These are phyloP conservation scores for Rhodotorula sphaerocarpa DNA, from an alignment of 768 basidiomycete species.

Conservation along the genomic window DNA sequence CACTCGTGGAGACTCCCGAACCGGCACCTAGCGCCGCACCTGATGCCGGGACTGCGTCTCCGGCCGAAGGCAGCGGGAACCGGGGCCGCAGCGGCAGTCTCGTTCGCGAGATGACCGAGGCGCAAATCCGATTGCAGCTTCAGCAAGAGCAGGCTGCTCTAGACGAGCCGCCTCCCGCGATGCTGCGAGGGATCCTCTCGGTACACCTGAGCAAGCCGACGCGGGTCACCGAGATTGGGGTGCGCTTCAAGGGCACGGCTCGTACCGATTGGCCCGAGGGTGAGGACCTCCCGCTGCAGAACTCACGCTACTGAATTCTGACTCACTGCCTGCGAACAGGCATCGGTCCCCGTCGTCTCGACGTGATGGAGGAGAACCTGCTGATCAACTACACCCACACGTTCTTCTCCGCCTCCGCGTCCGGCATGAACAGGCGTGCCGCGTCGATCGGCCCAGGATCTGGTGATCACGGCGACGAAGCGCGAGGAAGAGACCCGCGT, in stretches of 20 bases:
- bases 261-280: constrained; percentile 79
- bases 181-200: constrained; percentile 60
- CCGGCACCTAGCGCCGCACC: constrained; percentile 7
- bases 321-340: no score
- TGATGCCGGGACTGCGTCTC: no score
- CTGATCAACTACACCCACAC: constrained; percentile 63
- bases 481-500: constrained; percentile 14
- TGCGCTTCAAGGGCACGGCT: constrained; percentile 66
- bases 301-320: background rate
- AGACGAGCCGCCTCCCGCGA: constrained; percentile 47
- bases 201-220: constrained; percentile 65
- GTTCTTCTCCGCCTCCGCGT: constrained; percentile 59
- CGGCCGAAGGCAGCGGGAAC: no score
- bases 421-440: constrained; percentile 48
- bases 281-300: constrained; percentile 42
- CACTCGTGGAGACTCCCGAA: constrained; percentile 3
- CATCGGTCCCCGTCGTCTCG: constrained; percentile 63
- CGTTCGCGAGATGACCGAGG: constrained; percentile 15
- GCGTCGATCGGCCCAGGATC: constrained; percentile 50
- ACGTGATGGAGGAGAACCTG: constrained; percentile 68
- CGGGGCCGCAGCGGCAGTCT: constrained; percentile 16
- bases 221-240: constrained; percentile 73
- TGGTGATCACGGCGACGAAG: constrained; percentile 15
- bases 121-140: background rate
- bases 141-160: background rate